Base-by-base conservation (phyloP, 129 eudicot species). In the Chrysanthemum makinoi region DNA sequence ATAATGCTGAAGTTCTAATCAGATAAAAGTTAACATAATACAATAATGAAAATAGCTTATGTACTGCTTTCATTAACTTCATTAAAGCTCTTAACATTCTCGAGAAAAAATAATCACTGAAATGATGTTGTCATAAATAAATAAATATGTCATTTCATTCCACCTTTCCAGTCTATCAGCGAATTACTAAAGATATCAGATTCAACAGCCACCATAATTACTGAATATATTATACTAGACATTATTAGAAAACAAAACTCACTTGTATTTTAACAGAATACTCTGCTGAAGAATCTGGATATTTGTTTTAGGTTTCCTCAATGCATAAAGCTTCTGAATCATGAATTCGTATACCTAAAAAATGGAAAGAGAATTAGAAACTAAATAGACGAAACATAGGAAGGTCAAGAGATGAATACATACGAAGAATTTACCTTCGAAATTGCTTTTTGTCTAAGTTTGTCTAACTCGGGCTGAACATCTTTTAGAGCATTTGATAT, bases 211-310 rank as follows among this genome's bases (percentile, higher is more conserved):
- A 55, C 20, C 3, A 66, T 56, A 3, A 75, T 66, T 44, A 44
- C 66, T n/a, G 58, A 26, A 65, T 30, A 66, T 22, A 55, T 59
- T 24, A 46, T 68, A 76, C 63, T 20, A 15, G 61, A 60, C 11
- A 74, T 3, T 26, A 61, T 50, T 58, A 26, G 12, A 62, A 63
- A 53, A 74, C 20, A 75, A 5, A 69, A 79, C 97, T 85, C 74
- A 90, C 98, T 90, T 94, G 83, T 94, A 90, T 83, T 94, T 94
- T 62, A 94, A 60, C 35, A 94, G 86, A 80, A 94, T 96, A 86
- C 96, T 94, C 74, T 94, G 98, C 77, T 94, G 98, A 66, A 94
- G 97, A 64, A 94, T 94, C 86, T 94, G 98, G 74, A 94, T 89
- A 67, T 94, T 94, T 76, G 98, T 94, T 83, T 94, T 94, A 52